These are phyloP conservation scores for Aegilops speltoides DNA, from an alignment of 176 grass and related monocot species.

Conservation along the genomic window DNA sequence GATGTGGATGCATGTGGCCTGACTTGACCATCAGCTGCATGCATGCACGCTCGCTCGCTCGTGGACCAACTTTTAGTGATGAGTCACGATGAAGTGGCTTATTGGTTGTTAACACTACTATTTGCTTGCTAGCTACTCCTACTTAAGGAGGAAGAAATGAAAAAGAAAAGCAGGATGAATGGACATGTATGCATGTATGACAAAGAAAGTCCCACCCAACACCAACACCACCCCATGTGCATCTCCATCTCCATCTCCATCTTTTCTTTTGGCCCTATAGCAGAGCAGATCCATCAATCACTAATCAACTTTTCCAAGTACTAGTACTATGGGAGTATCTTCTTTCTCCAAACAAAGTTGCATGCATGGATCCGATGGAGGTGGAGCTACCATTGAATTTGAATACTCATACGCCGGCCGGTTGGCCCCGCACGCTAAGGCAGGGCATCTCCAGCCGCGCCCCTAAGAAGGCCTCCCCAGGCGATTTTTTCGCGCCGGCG, in stretches of 20 bases:
- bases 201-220: constrained; percentile 32
- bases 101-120: neutral
- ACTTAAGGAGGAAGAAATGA: constrained; percentile 27
- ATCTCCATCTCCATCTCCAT: constrained; percentile 11
- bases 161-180: neutral
- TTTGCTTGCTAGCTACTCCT: neutral
- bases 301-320: neutral
- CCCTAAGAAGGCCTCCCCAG: no score
- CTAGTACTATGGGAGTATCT: no score
- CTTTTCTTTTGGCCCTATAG: neutral
- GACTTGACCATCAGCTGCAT: no score
- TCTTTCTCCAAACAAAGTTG: neutral
- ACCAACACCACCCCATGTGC: constrained; percentile 20
- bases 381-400: no score
- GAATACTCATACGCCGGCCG: no score
- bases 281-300: neutral
- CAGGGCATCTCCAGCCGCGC: no score
- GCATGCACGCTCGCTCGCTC: neutral
- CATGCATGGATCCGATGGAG: no score
- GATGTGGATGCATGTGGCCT: neutral
- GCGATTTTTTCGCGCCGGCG: no score
- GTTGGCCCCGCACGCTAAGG: no score
- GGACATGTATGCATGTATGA: neutral
- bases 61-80: neutral
- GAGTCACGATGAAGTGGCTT: constrained; percentile 14